phyloP scores from a whole-genome alignment of 2,329 filamentous ascomycete species.

The Niveomyces coronatus region DNA sequence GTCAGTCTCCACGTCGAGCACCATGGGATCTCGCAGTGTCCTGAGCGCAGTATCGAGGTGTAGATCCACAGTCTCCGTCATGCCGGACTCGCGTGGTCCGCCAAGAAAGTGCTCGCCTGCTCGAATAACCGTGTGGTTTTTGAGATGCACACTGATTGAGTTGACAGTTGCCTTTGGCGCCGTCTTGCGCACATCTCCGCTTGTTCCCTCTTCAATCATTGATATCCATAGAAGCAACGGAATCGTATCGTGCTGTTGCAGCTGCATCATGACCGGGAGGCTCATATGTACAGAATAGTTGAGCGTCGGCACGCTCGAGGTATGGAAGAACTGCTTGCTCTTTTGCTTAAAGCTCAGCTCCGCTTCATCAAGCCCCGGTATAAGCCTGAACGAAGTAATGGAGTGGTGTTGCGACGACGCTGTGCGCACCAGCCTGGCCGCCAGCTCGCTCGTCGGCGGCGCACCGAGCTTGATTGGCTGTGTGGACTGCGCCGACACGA shows the following conservation, averaged over 20 bases:
- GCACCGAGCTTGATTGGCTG: neutral
- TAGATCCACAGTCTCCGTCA: neutral
- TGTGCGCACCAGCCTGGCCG: neutral
- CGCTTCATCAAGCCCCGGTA: neutral
- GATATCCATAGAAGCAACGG: neutral
- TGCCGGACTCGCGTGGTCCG: neutral
- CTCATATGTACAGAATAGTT: neutral
- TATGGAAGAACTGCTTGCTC: slow-evolving; percentile 8
- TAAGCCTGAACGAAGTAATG: neutral
- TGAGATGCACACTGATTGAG: neutral
- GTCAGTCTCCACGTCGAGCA: neutral
- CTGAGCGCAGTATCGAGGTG: neutral
- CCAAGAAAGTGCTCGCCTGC: slow-evolving; percentile 2
- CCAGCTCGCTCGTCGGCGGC: neutral
- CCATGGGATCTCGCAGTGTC: neutral
- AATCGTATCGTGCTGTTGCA: neutral
- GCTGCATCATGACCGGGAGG: slow-evolving; percentile 2
- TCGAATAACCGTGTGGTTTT: neutral
- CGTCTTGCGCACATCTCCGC: neutral
- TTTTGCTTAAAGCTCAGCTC: slow-evolving; percentile 2
- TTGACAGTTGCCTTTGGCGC: slow-evolving; percentile 1
- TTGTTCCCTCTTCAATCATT: neutral
- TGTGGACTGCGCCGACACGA: neutral
- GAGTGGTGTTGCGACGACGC: neutral
- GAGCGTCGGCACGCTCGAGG: slow-evolving; percentile 1